Evolutionary conservation across 805 yeast species (phyloP).

Genomic region (Candida sphagnicola): DNA sequence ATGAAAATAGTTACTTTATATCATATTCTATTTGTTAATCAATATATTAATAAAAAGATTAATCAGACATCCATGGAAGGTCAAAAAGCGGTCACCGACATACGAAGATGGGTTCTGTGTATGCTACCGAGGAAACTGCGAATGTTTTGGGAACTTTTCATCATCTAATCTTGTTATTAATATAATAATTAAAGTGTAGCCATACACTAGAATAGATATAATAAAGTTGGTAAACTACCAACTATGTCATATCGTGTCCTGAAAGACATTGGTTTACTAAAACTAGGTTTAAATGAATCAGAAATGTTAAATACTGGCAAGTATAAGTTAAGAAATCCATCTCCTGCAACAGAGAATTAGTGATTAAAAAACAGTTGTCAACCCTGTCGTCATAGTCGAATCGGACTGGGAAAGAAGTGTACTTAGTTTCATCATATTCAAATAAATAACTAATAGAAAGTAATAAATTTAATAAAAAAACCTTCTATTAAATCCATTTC

Average conservation of each 20-base stretch:
- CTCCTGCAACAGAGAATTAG: constrained; percentile 36
- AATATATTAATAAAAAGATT: constrained; percentile 2
- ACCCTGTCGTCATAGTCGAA: constrained; percentile 93
- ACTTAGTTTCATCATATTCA: constrained; percentile 49
- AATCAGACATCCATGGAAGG: constrained; percentile 96
- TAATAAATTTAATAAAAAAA: not conserved
- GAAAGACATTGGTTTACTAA: too few relatives aligned
- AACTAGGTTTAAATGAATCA: constrained; percentile 37
- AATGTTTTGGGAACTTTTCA: constrained; percentile 76
- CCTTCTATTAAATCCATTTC: not conserved
- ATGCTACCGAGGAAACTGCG: constrained; percentile 97
- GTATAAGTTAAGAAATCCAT: constrained; percentile 60
- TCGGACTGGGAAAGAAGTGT: constrained; percentile 89
- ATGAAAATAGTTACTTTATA: too few relatives aligned
- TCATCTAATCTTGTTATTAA: constrained; percentile 41
- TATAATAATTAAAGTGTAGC: constrained; percentile 1
- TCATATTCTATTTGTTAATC: not conserved
- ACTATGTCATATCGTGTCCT: too few relatives aligned
- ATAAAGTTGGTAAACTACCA: too few relatives aligned
- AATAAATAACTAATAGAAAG: not conserved
- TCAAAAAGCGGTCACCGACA: constrained; percentile 79
- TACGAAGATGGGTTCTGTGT: constrained; percentile 81
- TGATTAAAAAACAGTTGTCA: constrained; percentile 43
- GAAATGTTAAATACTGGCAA: constrained; percentile 79
- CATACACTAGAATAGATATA: constrained; percentile 7